phyloP scores from a whole-genome alignment of 768 basidiomycete genomes.

The Steccherinum ochraceum region DNA sequence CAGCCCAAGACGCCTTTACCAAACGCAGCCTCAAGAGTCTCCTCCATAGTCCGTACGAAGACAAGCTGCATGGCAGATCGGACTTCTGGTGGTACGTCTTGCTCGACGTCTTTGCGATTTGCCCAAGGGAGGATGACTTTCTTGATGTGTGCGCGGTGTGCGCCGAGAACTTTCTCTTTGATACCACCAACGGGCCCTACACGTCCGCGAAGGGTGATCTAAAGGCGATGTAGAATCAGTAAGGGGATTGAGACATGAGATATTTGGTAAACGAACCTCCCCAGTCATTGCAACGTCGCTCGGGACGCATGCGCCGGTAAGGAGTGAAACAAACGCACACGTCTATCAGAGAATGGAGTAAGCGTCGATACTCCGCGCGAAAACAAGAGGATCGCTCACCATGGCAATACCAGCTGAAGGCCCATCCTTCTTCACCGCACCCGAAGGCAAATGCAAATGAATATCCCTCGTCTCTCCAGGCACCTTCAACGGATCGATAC shows the following conservation, averaged over 20 bases:
- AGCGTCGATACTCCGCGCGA: background rate
- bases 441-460: constrained; percentile 84
- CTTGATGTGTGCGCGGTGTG: constrained; percentile 78
- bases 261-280: constrained; percentile 42
- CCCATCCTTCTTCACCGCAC: constrained; percentile 91
- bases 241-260: background rate
- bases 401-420: constrained; percentile 89
- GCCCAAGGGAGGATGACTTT: constrained; percentile 81
- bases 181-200: constrained; percentile 86
- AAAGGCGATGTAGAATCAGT: background rate
- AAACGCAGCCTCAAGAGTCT: constrained; percentile 81
- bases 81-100: constrained; percentile 73
- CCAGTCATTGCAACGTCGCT: constrained; percentile 84
- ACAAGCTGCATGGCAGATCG: constrained; percentile 72
- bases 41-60: constrained; percentile 73
- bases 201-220: constrained; percentile 79
- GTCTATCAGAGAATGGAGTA: constrained; percentile 34
- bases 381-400: constrained; percentile 35
- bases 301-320: constrained; percentile 71
- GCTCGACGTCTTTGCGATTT: constrained; percentile 83
- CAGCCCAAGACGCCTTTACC: constrained; percentile 63
- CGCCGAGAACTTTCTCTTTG: constrained; percentile 88
- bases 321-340: constrained; percentile 80
- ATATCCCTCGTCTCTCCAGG: constrained; percentile 65
- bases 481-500: constrained; percentile 70